Percentiles rank a stretch among this genome's conserved stretches.
These are phyloP conservation scores for Metschnikowia matae DNA, from an alignment of 805 yeast genomes.

Conservation along the genomic window DNA sequence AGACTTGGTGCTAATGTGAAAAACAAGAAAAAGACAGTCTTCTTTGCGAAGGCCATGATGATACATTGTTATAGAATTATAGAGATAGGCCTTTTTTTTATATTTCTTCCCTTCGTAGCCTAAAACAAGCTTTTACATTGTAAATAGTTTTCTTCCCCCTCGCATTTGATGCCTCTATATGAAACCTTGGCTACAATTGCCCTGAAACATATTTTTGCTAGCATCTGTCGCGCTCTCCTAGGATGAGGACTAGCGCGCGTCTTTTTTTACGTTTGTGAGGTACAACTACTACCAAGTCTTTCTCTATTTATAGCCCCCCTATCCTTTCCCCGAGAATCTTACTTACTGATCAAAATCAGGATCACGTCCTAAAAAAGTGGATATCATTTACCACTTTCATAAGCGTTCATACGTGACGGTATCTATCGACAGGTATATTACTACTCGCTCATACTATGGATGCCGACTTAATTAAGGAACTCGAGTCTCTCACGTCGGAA, in stretches of 20 bases:
- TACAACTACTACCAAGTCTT: not conserved
- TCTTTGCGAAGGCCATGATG: not conserved
- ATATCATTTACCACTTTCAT: not conserved
- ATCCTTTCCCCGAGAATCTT: not conserved
- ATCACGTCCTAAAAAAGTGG: not conserved
- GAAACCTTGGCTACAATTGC: not conserved
- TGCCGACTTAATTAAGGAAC: not conserved
- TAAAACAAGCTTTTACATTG: not conserved
- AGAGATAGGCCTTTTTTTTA: not conserved
- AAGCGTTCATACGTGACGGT: not conserved
- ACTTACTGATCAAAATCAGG: not conserved
- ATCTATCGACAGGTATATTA: not conserved
- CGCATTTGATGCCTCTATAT: not conserved
- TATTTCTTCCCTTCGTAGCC: not conserved
- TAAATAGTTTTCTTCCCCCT: no score
- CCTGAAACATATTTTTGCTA: not conserved
- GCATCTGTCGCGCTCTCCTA: not conserved
- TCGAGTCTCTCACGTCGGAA: constrained; percentile 17
- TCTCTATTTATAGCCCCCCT: not conserved
- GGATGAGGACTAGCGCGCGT: constrained; percentile 17
- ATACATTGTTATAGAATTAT: not conserved
- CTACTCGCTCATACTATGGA: constrained; percentile 1
- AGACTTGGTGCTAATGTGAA: constrained; percentile 42
- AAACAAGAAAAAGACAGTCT: constrained; percentile 7
- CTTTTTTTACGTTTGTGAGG: constrained; percentile 1